Evolutionary conservation across 192 early-diverging fungal genomes (phyloP).

Genomic region (Jimgerdemannia flammicorona): DNA sequence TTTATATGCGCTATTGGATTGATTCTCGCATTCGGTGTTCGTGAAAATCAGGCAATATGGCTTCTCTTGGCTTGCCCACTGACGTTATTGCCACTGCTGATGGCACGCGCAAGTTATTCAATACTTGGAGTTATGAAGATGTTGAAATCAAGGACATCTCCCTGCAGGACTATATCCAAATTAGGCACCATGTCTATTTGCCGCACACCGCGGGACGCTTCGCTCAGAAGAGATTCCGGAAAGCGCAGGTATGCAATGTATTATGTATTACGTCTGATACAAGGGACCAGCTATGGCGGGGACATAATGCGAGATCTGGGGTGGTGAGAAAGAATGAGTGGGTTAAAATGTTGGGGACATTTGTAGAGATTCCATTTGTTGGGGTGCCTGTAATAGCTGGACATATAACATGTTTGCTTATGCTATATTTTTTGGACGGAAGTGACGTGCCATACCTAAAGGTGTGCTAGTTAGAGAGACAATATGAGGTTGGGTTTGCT

Average conservation of each 20-base stretch:
- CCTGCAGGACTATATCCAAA: conserved; percentile 88
- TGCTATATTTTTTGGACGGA: no score
- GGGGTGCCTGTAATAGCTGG: no score
- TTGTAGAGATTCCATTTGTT: neutral
- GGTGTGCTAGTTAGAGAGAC: no score
- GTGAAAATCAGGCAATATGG: conserved; percentile 27
- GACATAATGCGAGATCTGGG: neutral
- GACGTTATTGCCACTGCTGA: conserved; percentile 48
- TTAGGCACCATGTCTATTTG: conserved; percentile 90
- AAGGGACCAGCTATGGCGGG: no score
- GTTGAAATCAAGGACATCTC: conserved; percentile 89
- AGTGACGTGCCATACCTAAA: no score
- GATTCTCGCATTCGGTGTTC: neutral
- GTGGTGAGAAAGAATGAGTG: conserved; percentile 9
- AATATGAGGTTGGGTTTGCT: neutral
- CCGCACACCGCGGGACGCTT: conserved; percentile 99
- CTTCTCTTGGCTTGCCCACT: conserved; percentile 51
- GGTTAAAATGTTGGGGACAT: neutral
- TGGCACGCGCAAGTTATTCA: conserved; percentile 66
- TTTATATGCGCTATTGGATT: no score
- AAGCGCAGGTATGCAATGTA: conserved; percentile 74
- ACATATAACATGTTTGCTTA: no score
- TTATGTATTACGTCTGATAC: neutral
- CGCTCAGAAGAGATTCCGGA: conserved; percentile 94
- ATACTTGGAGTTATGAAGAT: conserved; percentile 89